Conservation (phyloP, 306 rosid genomes). For the Malus orientalis region DNA sequence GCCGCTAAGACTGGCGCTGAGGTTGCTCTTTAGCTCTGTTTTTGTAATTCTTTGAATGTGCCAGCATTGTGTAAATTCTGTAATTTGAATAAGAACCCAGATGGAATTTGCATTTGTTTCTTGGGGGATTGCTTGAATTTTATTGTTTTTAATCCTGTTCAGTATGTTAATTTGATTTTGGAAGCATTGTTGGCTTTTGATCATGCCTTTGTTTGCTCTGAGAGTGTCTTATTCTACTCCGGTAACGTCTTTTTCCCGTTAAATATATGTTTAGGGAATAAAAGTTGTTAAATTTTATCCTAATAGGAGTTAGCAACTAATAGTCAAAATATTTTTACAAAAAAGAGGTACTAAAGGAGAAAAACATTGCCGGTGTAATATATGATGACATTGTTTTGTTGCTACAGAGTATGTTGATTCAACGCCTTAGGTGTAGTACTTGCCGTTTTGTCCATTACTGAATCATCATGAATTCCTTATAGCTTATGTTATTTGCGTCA, state of each 20-base stretch:
- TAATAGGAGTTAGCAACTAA: not conserved
- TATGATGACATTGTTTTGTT: not conserved
- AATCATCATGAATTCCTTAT: too few relatives aligned
- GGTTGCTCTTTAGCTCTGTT: too few relatives aligned
- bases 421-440: not conserved
- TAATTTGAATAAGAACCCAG: not conserved
- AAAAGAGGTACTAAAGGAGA: not conserved
- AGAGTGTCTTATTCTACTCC: not conserved
- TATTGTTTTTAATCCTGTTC: too few relatives aligned
- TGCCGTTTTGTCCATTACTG: not conserved
- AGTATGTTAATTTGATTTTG: not conserved
- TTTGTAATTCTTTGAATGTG: too few relatives aligned
- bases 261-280: not conserved
- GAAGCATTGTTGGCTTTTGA: not conserved
- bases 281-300: too few relatives aligned
- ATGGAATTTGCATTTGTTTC: not conserved
- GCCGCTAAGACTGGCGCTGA: slow-evolving; percentile 28
- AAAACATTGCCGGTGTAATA: not conserved
- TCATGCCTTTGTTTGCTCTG: too few relatives aligned
- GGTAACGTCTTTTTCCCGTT: not conserved
- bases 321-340: not conserved
- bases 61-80: too few relatives aligned
- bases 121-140: not conserved
- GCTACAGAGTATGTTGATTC: not conserved
- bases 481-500: too few relatives aligned